Base-by-base conservation (phyloP, 2,329 filamentous ascomycete species). In the Parasarocladium wereldwijsianum region DNA sequence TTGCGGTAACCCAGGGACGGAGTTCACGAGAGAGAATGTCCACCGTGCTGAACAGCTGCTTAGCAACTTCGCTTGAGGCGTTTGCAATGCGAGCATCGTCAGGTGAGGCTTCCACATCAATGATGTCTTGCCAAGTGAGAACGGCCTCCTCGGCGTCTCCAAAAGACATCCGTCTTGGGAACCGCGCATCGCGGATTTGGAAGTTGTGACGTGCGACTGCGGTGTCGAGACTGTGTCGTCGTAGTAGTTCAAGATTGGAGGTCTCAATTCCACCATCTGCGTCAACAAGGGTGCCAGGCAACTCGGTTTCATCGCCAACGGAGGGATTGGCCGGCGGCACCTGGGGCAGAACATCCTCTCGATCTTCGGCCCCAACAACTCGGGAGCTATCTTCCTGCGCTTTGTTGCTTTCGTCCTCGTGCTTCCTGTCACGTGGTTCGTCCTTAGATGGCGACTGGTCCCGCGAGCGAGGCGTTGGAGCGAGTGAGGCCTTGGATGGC, bases 61-160 rank as follows among this genome's bases (percentile, higher is more conserved):
- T 64, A 8, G 70, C 64, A n/a, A 74, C 55, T 38, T 74, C 66
- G 4, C 66, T 46, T 8, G 57, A 47, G 13, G 51, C 50, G 12
- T 47, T 36, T 6, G 48, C 46, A 8, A 42, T 50, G 12, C 35
- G 35, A 9, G 43, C 24, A 22, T 49, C 44, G 20, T 43, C 40
- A 3, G 40, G 32, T 5, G 34, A 32, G 12, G 62, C 57, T 17
- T 40, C 38, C 2, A 64, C 36, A 32, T 57, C 54, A 4, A 59
- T 49, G 16, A 76, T 50, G 27, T 69, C 63, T 5, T 67, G 57
- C 78, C 79, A 85, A 11, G 55, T 60, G 2, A 85, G 54, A 6
- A 86, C 55, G n/a, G 74, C 78, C 36, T 84, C 76, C 51, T 82
- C 78, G 2, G 76, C 80, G 25, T 76, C 65, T 34, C 76, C 74